Percentiles rank a stretch among this genome's conserved stretches.
These are phyloP conservation scores for Trichaptum fuscoviolaceum DNA, from an alignment of 768 basidiomycete genomes.

Conservation along the genomic window DNA sequence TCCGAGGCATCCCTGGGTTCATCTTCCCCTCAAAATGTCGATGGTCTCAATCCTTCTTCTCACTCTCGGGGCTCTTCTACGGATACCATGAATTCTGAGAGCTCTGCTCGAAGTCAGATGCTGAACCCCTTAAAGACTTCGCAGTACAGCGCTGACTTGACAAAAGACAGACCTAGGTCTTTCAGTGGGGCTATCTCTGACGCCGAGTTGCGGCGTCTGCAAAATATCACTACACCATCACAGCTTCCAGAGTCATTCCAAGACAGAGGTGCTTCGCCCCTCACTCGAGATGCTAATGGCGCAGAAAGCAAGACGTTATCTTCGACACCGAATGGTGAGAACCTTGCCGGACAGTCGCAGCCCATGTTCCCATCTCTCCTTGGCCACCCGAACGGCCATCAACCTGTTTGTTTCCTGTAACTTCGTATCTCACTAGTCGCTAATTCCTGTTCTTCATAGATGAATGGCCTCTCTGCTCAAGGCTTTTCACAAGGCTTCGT, in stretches of 20 bases:
- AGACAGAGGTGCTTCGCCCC: slow-evolving; percentile 34
- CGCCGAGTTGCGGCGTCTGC: slow-evolving; percentile 70
- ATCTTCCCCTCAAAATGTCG: slow-evolving; percentile 58
- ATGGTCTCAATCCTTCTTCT: slow-evolving; percentile 52
- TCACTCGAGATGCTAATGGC: slow-evolving; percentile 40
- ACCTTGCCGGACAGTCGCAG: neutral
- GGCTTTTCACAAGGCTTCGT: neutral
- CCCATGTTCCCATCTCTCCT: slow-evolving; percentile 3
- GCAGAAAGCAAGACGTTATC: slow-evolving; percentile 37
- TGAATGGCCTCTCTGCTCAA: neutral
- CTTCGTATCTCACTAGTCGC: neutral
- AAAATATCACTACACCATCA: slow-evolving; percentile 43
- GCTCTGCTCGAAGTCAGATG: neutral
- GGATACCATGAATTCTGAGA: slow-evolving; percentile 55
- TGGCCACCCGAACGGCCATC: neutral
- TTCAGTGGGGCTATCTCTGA: slow-evolving; percentile 74
- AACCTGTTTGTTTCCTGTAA: neutral
- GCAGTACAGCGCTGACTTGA: slow-evolving; percentile 31
- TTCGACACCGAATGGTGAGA: slow-evolving; percentile 12
- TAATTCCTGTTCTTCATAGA: neutral
- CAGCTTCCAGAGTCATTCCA: slow-evolving; percentile 36
- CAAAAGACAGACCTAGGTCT: slow-evolving; percentile 75
- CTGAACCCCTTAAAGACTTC: neutral
- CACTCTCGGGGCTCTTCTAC: slow-evolving; percentile 84
- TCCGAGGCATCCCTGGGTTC: slow-evolving; percentile 70